Percentiles rank a stretch among this genome's conserved stretches.
phyloP scores from a whole-genome alignment of 306 rosid species.

The Gleditsia sinensis region DNA sequence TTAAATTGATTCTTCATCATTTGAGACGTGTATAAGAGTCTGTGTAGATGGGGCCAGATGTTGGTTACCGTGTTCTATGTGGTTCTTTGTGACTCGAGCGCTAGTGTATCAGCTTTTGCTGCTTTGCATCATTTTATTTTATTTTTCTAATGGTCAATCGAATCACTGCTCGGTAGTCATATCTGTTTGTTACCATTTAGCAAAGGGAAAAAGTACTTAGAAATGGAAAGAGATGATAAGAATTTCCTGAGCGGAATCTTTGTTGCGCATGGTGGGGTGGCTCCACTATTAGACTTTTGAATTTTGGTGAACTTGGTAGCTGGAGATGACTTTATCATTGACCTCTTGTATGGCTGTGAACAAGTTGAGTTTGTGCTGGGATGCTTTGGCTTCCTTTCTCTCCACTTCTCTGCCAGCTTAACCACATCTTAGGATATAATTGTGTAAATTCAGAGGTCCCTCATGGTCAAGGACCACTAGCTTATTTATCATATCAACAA shows the following conservation, averaged over 20 bases:
- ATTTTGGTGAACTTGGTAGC: constrained; percentile 36
- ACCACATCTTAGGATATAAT: too few species aligned
- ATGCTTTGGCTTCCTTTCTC: too few species aligned
- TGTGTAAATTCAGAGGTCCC: neutral
- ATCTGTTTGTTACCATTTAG: constrained; percentile 49
- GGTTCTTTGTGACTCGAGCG: constrained; percentile 44
- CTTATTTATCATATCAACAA: neutral
- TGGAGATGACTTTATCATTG: constrained; percentile 18
- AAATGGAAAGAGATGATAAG: constrained; percentile 43
- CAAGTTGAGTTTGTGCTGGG: neutral
- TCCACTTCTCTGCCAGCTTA: too few species aligned
- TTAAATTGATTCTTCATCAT: constrained; percentile 55
- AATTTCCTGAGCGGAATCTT: constrained; percentile 45
- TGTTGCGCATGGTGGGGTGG: constrained; percentile 42
- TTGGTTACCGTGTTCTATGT: constrained; percentile 44
- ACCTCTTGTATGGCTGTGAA: neutral
- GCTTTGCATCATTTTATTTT: constrained; percentile 30
- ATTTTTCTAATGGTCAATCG: constrained; percentile 40
- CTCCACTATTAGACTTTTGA: constrained; percentile 54
- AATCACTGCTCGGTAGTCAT: constrained; percentile 46
- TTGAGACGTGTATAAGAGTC: constrained; percentile 52
- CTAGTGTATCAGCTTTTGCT: constrained; percentile 28
- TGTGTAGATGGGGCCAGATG: constrained; percentile 48
- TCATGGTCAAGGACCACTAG: neutral
- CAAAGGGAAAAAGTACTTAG: constrained; percentile 40